These are phyloP conservation scores for Trametopsis cervina DNA, from an alignment of 768 basidiomycete species.

Conservation along the genomic window DNA sequence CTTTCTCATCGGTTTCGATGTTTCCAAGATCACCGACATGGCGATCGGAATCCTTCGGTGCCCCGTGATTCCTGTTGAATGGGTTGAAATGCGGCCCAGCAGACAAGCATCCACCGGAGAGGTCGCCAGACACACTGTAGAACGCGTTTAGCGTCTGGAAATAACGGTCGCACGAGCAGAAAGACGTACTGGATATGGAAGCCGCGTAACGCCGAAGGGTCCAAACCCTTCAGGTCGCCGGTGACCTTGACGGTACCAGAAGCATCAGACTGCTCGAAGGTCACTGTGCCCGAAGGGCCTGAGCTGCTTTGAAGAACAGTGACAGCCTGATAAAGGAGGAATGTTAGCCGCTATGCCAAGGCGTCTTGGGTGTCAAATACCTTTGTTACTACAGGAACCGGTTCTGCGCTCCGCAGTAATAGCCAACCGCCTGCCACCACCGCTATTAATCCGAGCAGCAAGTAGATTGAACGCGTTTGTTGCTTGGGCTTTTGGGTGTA, in stretches of 20 bases:
- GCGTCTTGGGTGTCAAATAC: neutral
- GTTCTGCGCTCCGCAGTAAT: no score
- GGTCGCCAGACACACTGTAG: slow-evolving; percentile 44
- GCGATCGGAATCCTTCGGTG: slow-evolving; percentile 42
- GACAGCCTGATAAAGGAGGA: slow-evolving; percentile 33
- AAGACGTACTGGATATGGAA: slow-evolving; percentile 74
- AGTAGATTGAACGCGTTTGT: slow-evolving; percentile 1
- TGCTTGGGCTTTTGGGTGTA: slow-evolving; percentile 8
- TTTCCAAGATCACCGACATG: slow-evolving; percentile 81
- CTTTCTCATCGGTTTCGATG: slow-evolving; percentile 51
- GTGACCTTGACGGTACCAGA: slow-evolving; percentile 51
- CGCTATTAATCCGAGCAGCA: slow-evolving; percentile 4
- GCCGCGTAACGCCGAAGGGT: slow-evolving; percentile 52
- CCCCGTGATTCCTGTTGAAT: slow-evolving; percentile 56
- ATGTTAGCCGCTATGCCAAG: neutral
- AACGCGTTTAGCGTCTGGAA: neutral
- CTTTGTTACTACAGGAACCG: slow-evolving; percentile 8
- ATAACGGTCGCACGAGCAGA: neutral
- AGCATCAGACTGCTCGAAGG: slow-evolving; percentile 49
- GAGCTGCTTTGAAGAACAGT: slow-evolving; percentile 59
- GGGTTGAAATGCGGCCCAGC: slow-evolving; percentile 80
- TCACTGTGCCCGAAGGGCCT: slow-evolving; percentile 54
- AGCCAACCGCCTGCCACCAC: no score
- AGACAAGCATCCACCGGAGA: slow-evolving; percentile 57
- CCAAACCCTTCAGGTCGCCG: slow-evolving; percentile 55